phyloP scores from a whole-genome alignment of 805 yeast genomes.

The Saccharomycopsis sp. region DNA sequence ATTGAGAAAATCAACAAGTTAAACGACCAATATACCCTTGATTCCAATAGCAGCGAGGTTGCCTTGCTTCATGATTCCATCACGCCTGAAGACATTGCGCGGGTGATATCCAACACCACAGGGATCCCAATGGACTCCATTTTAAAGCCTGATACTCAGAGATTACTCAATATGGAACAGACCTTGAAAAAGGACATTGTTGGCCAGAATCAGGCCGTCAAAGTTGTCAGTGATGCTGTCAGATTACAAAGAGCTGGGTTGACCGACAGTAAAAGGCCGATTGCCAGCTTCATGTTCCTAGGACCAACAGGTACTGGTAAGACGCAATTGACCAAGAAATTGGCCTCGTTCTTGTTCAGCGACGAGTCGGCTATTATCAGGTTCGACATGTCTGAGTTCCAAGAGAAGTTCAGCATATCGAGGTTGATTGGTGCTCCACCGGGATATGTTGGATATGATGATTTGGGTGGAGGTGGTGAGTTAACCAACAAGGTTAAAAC shows the following conservation, averaged over 20 bases:
- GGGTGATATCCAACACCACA: conserved; percentile 88
- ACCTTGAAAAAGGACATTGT: conserved; percentile 72
- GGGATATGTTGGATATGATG: conserved; percentile 94
- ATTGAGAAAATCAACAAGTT: conserved; percentile 23
- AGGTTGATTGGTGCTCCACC: conserved; percentile 97
- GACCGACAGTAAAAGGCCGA: conserved; percentile 90
- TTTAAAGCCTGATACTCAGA: conserved; percentile 91
- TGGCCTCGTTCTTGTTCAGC: conserved; percentile 88
- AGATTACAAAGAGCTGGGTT: conserved; percentile 95
- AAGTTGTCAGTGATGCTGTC: conserved; percentile 87
- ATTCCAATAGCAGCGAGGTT: conserved; percentile 30
- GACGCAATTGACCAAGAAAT: conserved; percentile 88
- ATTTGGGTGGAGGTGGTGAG: conserved; percentile 70
- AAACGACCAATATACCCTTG: conserved; percentile 24
- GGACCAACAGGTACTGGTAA: conserved; percentile 99
- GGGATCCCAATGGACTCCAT: conserved; percentile 91
- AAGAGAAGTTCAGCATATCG: conserved; percentile 86
- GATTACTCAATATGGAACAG: conserved; percentile 79
- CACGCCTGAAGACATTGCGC: conserved; percentile 88
- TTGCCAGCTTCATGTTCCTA: conserved; percentile 91
- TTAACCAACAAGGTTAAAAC: conserved; percentile 93
- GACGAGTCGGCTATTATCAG: conserved; percentile 81
- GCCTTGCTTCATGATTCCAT: conserved; percentile 80
- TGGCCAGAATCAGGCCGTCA: conserved; percentile 94
- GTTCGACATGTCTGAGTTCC: conserved; percentile 97